These are phyloP conservation scores for Yarrowia hollandica DNA, from an alignment of 805 yeast species.

Conservation along the genomic window DNA sequence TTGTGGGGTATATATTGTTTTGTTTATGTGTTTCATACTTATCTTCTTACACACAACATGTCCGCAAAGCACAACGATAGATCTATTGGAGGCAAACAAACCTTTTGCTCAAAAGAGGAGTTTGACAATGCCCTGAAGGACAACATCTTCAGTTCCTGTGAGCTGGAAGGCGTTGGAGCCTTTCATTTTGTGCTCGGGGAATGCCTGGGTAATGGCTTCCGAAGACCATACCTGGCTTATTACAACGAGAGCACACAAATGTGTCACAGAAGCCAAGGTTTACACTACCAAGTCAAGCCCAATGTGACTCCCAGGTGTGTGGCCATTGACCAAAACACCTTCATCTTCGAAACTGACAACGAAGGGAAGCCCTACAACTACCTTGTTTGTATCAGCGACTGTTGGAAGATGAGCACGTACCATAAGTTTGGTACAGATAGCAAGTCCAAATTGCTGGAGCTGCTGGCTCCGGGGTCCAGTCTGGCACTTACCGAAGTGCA, in stretches of 20 bases:
- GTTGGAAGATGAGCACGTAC: neutral
- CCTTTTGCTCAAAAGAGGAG: neutral
- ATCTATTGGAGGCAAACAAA: too few relatives aligned
- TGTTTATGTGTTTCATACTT: too few relatives aligned
- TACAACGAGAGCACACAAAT: neutral
- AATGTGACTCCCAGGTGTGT: neutral
- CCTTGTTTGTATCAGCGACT: neutral
- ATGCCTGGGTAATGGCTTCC: neutral
- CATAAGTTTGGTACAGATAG: neutral
- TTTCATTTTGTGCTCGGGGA: neutral
- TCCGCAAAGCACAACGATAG: too few relatives aligned
- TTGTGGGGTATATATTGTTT: too few relatives aligned
- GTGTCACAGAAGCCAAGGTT: neutral
- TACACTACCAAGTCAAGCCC: neutral
- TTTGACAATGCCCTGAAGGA: neutral
- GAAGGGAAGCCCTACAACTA: neutral
- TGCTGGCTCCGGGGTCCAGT: too few relatives aligned
- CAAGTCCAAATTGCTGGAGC: neutral
- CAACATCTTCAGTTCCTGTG: neutral
- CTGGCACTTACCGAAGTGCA: neutral
- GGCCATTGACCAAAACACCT: neutral
- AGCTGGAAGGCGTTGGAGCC: neutral
- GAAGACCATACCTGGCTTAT: neutral
- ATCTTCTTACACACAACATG: too few relatives aligned
- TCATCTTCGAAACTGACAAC: neutral